phyloP scores from a whole-genome alignment of 257 asterid species.

The Lithospermum erythrorhizon region DNA sequence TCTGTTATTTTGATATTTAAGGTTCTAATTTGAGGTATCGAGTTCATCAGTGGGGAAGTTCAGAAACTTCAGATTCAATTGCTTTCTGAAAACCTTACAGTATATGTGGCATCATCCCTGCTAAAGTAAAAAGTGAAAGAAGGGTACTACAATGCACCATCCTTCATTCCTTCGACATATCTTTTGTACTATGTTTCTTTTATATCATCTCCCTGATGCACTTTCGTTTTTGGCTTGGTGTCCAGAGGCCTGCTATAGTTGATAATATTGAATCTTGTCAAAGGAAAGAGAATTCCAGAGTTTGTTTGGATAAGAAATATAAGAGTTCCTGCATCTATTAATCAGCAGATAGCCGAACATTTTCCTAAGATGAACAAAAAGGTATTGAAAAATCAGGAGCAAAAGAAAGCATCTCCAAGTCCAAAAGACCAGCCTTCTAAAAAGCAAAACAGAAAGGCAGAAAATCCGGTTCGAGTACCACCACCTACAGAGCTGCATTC shows the following conservation, averaged over 20 bases:
- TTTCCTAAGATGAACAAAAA: constrained; percentile 37
- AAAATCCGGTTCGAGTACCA: constrained; percentile 57
- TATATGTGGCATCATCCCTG: not conserved
- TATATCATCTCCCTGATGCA: constrained; percentile 7
- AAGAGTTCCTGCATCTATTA: constrained; percentile 19
- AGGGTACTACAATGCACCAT: not conserved
- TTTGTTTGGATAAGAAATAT: constrained; percentile 23
- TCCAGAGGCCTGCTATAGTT: constrained; percentile 19
- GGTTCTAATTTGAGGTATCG: not conserved
- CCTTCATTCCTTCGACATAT: too few relatives aligned
- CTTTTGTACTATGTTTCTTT: not conserved
- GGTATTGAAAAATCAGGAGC: constrained; percentile 34
- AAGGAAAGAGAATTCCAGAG: constrained; percentile 21
- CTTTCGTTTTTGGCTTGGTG: constrained; percentile 15
- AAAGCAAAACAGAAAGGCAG: constrained; percentile 56
- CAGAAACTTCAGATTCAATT: not conserved
- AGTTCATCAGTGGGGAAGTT: not conserved
- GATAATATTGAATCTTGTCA: constrained; percentile 16
- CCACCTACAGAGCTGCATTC: constrained; percentile 38
- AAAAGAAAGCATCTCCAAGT: constrained; percentile 43
- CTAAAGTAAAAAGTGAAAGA: not conserved
- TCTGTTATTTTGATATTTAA: not conserved
- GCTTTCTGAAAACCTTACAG: not conserved
- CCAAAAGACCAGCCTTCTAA: constrained; percentile 51
- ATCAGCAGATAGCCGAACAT: constrained; percentile 53